Evolutionary conservation across 441 rosid genomes (phyloP), one percentile per base, ranked within the genome.

Genomic region (Populus hybrid): DNA sequence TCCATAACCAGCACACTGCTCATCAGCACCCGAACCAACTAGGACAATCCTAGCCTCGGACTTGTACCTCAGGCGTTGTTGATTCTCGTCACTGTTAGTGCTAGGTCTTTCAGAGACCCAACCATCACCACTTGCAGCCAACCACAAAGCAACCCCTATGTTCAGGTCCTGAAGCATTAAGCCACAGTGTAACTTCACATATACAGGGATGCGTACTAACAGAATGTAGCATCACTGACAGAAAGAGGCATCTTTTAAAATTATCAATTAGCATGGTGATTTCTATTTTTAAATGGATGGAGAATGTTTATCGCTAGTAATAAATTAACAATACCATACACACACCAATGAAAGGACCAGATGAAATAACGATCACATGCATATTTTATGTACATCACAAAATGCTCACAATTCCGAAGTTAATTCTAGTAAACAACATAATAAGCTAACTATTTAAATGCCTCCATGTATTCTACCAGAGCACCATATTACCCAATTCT

Each of bases 391-490:
- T 21, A 24, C 40, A 56, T 20, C 45, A 26, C 20, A 29, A 79
- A 53, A 61, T 73, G 73, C 68, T 59, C 50, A 8, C n/a, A 78
- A 28, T 36, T 29, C 23, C 3, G 9, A 56, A 38, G 61, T 36
- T 33, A 40, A 53, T 74, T 61, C 45, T 24, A 68, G 50, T 23
- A 70, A 71, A 81, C 23, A 76, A 66, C 59, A 50, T 65, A 71
- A 81, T 33, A 77, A 72, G 9, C 42, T 4, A 71, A 18, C 33
- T 21, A 71, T 9, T 31, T 68, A 56, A 74, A 74, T 9, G 66
- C 50, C 68, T 63, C 20, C 45, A n/a, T 71, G 59, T 59, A 77
- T 69, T 69, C 82, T 42, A 69, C 40, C 16, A 67, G 20, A 70
- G 59, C 76, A 36, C 53, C 50, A 42, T 14, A 35, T 9, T 9